Evolutionary conservation across 192 early-diverging fungal species (phyloP).

Genomic region (Linderina pennispora): DNA sequence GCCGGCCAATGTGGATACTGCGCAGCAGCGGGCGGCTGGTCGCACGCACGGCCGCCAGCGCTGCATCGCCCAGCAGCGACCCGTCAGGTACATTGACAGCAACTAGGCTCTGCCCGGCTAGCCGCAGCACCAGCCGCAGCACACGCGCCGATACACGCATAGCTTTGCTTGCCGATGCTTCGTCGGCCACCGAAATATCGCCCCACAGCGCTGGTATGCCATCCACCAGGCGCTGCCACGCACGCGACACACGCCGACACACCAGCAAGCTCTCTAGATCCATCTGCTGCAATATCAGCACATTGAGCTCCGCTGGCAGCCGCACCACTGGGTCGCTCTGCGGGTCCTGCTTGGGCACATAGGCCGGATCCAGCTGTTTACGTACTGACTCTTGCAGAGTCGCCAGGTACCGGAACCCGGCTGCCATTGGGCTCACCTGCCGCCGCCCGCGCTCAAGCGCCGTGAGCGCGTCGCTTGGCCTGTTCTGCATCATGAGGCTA

Average conservation of each 20-base stretch:
- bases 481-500: constrained; percentile 15
- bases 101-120: constrained; percentile 10
- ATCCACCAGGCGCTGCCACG: constrained; percentile 24
- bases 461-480: constrained; percentile 10
- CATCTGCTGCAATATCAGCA: constrained; percentile 10
- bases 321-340: constrained; percentile 10
- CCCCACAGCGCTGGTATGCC: constrained; percentile 24
- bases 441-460: constrained; percentile 7
- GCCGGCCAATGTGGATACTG: constrained; percentile 5
- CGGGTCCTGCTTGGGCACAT: background rate
- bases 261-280: constrained; percentile 13
- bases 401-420: constrained; percentile 13
- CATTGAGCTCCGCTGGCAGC: constrained; percentile 16
- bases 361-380: constrained; percentile 16
- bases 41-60: constrained; percentile 12
- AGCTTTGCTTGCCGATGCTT: no score
- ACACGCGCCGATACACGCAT: no score
- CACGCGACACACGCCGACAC: constrained; percentile 22
- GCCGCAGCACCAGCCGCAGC: no score
- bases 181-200: no score
- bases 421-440: background rate
- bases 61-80: background rate
- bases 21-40: constrained; percentile 12
- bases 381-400: constrained; percentile 9
- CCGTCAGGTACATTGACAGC: constrained; percentile 9